Conservation (phyloP, 345 rosid species). For the Populus davidiana region DNA sequence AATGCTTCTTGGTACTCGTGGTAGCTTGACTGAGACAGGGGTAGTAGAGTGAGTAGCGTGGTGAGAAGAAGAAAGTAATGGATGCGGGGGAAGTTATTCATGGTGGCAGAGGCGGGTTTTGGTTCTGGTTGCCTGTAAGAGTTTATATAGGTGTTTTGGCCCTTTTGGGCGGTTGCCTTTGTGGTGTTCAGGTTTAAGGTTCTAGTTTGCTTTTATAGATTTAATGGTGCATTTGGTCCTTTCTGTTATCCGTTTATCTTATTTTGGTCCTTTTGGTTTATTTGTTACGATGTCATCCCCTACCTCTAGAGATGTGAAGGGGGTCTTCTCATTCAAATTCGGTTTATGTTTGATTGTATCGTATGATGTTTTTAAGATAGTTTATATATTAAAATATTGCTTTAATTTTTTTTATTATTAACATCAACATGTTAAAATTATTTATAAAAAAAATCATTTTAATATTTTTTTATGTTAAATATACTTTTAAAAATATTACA, state of each 20-base stretch:
- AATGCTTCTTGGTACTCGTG: conserved; percentile 79
- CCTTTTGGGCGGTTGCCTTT: not conserved
- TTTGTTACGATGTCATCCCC: too few species aligned
- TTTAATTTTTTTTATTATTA: too few species aligned
- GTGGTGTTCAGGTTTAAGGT: not conserved
- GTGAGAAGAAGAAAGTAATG: not conserved
- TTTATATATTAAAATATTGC: too few species aligned
- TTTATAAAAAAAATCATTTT: too few species aligned
- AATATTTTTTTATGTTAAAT: too few species aligned
- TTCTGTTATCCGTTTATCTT: not conserved
- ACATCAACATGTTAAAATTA: rapidly evolving
- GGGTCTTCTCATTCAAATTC: not conserved
- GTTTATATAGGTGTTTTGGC: not conserved
- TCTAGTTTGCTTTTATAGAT: not conserved
- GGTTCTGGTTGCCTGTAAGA: not conserved
- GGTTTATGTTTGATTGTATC: too few species aligned
- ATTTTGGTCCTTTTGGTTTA: not conserved
- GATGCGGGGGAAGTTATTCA: conserved; percentile 7
- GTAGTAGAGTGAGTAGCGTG: not conserved
- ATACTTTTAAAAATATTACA: too few species aligned
- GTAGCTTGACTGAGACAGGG: conserved; percentile 21
- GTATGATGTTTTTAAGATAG: too few species aligned
- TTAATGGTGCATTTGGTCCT: not conserved
- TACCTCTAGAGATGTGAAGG: not conserved
- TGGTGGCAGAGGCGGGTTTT: not conserved